phyloP scores from a whole-genome alignment of 345 rosid species.

The Barbarea vulgaris region DNA sequence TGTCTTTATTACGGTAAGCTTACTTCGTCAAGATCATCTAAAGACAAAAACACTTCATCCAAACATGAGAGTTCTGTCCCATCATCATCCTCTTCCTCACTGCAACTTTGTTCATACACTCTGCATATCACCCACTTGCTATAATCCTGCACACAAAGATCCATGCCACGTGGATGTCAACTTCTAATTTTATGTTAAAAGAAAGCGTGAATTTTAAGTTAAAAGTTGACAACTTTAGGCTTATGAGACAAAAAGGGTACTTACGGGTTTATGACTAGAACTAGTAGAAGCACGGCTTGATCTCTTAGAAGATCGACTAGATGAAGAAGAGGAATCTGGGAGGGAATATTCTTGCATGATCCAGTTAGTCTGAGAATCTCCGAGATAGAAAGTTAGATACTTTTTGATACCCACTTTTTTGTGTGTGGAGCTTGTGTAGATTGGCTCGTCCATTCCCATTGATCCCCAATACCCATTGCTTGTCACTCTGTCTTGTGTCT shows the following conservation, averaged over 20 bases:
- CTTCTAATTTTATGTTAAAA: slow-evolving; percentile 1
- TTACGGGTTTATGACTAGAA: slow-evolving; percentile 46
- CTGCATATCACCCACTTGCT: slow-evolving; percentile 91
- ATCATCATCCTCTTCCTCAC: slow-evolving; percentile 50
- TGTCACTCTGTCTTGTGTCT: slow-evolving; percentile 60
- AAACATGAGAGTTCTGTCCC: slow-evolving; percentile 83
- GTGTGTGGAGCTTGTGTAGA: slow-evolving; percentile 45
- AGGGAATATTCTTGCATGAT: slow-evolving; percentile 82
- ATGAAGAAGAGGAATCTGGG: slow-evolving; percentile 43
- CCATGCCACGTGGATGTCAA: slow-evolving; percentile 32
- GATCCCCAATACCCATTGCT: slow-evolving; percentile 79
- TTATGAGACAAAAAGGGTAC: slow-evolving; percentile 19
- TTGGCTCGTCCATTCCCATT: slow-evolving; percentile 68
- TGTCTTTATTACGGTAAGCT: slow-evolving; percentile 60
- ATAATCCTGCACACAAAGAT: slow-evolving; percentile 56
- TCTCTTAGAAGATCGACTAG: slow-evolving; percentile 59
- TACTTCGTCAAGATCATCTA: slow-evolving; percentile 94
- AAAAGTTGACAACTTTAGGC: not conserved
- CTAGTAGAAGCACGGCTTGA: slow-evolving; percentile 43
- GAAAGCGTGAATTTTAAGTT: not conserved
- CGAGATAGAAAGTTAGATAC: slow-evolving; percentile 55
- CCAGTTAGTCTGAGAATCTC: slow-evolving; percentile 79
- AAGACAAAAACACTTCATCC: slow-evolving; percentile 90
- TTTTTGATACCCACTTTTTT: slow-evolving; percentile 72
- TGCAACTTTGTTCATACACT: slow-evolving; percentile 61